Base-by-base conservation (phyloP, 176 grass and related monocot species). In the Hyparrhenia diplandra region DNA sequence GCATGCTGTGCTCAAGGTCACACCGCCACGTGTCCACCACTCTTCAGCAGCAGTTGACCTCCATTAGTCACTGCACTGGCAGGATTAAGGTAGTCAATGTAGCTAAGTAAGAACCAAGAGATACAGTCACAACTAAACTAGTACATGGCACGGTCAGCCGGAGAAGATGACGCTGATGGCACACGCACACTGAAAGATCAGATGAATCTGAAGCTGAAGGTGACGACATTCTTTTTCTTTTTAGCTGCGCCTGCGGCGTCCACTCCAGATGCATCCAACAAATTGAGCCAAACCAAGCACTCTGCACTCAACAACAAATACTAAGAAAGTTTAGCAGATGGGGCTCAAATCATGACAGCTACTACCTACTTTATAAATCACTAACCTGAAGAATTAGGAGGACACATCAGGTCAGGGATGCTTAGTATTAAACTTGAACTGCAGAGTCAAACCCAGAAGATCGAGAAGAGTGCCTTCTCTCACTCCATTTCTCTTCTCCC, bases 391-490 rank as follows among this genome's bases (percentile, higher is more conserved):
- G 45, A 80, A 74, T 43, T 80, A 80, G n/a, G n/a, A n/a, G n/a
- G n/a, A n/a, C n/a, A n/a, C n/a, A n/a, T n/a, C n/a, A n/a, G 76
- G 69, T 80, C 76, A 67, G 20, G 24, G n/a, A n/a, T n/a, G n/a
- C n/a, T n/a, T 21, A 59, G 46, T 82, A 64, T 79, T 84, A 83
- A 57, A 78, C 73, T 73, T 59, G 64, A 27, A 74, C 74, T 28
- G n/a, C 46, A 78, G 58, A 58, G 80, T 88, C 86, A 88, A 88
- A 88, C 57, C 67, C 57, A 73, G 13, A 47, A n/a, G n/a, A n/a
- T n/a, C n/a, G n/a, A n/a, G n/a, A n/a, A 73, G 13, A 47, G 28
- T 31, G 30, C 69, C 13, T n/a, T 21, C 13, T 46, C 21, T 21
- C 31, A 18, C 20, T 18, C 36, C 13, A 35, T 57, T 2, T n/a